These are phyloP conservation scores for Wilhelminamyces savonicus DNA, from an alignment of 805 yeast genomes.

Conservation along the genomic window DNA sequence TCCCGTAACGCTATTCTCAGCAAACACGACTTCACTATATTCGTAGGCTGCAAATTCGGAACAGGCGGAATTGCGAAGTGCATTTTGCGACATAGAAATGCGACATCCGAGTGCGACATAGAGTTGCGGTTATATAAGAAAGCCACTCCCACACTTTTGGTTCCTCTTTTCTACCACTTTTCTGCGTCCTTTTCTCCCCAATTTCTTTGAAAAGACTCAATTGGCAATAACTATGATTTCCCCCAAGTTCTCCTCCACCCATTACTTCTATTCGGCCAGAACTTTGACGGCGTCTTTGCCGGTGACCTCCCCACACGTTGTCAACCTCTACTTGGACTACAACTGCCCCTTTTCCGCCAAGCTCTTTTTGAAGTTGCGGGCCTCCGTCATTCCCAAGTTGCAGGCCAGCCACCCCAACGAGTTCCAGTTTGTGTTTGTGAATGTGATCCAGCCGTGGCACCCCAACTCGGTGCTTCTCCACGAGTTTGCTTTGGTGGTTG, in stretches of 20 bases:
- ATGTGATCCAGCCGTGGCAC: slow-evolving; percentile 91
- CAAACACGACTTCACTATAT: too few species aligned
- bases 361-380: slow-evolving; percentile 49
- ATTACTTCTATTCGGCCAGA: slow-evolving; percentile 20
- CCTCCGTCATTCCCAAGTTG: slow-evolving; percentile 48
- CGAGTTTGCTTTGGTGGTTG: slow-evolving; percentile 69
- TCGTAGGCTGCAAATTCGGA: too few species aligned
- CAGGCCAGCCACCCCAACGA: slow-evolving; percentile 39
- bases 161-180: too few species aligned
- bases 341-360: slow-evolving; percentile 72
- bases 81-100: too few species aligned
- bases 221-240: slow-evolving; percentile 38
- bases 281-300: slow-evolving; percentile 8
- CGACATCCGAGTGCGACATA: too few species aligned
- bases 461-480: slow-evolving; percentile 61
- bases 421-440: slow-evolving; percentile 58
- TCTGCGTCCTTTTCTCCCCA: too few species aligned
- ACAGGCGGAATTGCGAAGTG: too few species aligned
- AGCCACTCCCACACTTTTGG: too few species aligned
- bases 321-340: slow-evolving; percentile 69
- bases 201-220: too few species aligned
- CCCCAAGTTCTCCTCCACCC: slow-evolving; percentile 35
- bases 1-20: too few species aligned
- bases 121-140: too few species aligned
- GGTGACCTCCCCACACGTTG: slow-evolving; percentile 26